Conservation (phyloP, 2,329 filamentous ascomycete genomes). For the Hypoxylon sp. region DNA sequence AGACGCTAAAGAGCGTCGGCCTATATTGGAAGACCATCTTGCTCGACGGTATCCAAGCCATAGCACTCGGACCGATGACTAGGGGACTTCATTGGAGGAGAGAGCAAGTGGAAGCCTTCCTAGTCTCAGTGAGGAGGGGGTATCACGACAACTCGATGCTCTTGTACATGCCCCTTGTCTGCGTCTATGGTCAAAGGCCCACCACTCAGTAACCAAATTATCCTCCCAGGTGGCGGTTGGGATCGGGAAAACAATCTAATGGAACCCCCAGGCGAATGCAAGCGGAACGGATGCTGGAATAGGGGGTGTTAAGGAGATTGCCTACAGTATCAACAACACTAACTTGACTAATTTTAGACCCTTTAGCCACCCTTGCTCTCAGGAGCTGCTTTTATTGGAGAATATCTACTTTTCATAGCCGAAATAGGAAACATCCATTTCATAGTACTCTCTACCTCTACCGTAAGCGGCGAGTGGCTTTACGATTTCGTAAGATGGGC, state of each 20-base stretch:
- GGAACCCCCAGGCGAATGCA: constrained; percentile 7
- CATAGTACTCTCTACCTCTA: constrained; percentile 16
- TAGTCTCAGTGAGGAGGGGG: constrained; percentile 65
- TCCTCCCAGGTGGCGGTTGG: constrained; percentile 12
- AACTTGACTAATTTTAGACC: constrained; percentile 38
- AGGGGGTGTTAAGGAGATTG: constrained; percentile 14
- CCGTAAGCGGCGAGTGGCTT: constrained; percentile 8
- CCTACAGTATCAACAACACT: constrained; percentile 24
- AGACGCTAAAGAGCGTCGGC: constrained; percentile 66
- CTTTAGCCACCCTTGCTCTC: constrained; percentile 42
- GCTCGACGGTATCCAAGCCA: constrained; percentile 66
- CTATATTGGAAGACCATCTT: constrained; percentile 67
- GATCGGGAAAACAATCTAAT: constrained; percentile 5
- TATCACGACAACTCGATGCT: constrained; percentile 63
- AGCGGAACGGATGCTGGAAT: constrained; percentile 12
- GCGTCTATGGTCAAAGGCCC: constrained; percentile 70
- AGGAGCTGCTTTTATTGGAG: constrained; percentile 42
- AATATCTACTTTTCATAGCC: constrained; percentile 39
- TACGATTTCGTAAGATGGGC: too few relatives aligned
- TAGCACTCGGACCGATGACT: constrained; percentile 67
- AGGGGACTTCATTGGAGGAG: constrained; percentile 64
- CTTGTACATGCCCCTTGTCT: constrained; percentile 70
- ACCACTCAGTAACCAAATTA: constrained; percentile 16
- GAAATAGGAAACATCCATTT: constrained; percentile 42
- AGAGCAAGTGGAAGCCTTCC: constrained; percentile 65